Evolutionary conservation across 148 eudicot genomes (phyloP).

Genomic region (Diospyros kaki): DNA sequence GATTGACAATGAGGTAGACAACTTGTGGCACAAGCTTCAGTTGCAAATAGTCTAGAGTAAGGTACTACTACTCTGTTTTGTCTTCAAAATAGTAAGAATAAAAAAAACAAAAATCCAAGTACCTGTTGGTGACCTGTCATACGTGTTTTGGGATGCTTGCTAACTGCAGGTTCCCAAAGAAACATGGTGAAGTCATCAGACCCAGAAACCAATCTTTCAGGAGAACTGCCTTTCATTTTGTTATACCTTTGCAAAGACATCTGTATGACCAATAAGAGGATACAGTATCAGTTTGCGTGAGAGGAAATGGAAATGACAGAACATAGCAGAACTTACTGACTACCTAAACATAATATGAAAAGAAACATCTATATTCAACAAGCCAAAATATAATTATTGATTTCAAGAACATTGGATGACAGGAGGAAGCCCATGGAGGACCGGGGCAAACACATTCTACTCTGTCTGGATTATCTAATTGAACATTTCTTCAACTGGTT

Average conservation of each 20-base stretch:
- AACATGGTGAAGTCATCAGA: constrained; percentile 99
- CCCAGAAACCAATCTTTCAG: constrained; percentile 96
- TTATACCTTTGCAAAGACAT: constrained; percentile 79
- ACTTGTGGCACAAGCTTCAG: background rate
- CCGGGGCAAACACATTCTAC: background rate
- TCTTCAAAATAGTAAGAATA: too few relatives aligned
- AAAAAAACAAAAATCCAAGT: background rate
- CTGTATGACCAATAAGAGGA: constrained; percentile 31
- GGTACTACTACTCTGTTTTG: background rate
- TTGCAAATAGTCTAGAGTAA: background rate
- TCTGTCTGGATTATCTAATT: background rate
- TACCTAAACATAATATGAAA: background rate
- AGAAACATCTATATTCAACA: background rate
- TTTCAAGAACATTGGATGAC: background rate
- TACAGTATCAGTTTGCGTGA: background rate
- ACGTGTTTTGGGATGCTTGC: constrained; percentile 93
- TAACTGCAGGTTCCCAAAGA: constrained; percentile 84
- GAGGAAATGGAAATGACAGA: background rate
- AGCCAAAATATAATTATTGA: background rate
- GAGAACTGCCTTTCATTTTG: constrained; percentile 74
- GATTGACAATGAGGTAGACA: background rate
- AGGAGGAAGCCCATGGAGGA: background rate
- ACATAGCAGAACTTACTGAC: background rate
- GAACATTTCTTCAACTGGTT: background rate
- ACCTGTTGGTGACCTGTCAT: constrained; percentile 99